These are phyloP conservation scores for Russula dissimulans DNA, from an alignment of 768 basidiomycete genomes.

Conservation along the genomic window DNA sequence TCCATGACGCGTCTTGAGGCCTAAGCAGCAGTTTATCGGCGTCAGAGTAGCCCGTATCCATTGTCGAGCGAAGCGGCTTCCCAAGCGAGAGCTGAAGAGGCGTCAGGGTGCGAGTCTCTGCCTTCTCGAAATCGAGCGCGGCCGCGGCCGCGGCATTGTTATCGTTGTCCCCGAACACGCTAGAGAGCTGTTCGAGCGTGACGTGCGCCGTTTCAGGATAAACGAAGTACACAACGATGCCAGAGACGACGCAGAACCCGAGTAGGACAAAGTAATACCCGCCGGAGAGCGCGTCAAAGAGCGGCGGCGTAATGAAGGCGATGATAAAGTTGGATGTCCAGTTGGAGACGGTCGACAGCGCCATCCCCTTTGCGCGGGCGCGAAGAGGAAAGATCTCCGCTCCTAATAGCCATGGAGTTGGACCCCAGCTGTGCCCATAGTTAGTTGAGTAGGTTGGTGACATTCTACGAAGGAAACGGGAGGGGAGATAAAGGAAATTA, in stretches of 20 bases:
- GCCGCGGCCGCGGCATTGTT: background rate
- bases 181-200: slow-evolving; percentile 42
- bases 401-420: slow-evolving; percentile 26
- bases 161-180: slow-evolving; percentile 37
- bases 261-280: slow-evolving; percentile 46
- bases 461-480: background rate
- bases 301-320: slow-evolving; percentile 46
- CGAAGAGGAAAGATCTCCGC: slow-evolving; percentile 29
- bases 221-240: slow-evolving; percentile 38
- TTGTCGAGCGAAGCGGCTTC: background rate
- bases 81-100: background rate
- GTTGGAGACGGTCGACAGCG: slow-evolving; percentile 26
- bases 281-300: slow-evolving; percentile 41
- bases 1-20: background rate
- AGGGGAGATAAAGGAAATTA: background rate
- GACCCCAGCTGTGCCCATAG: slow-evolving; percentile 25
- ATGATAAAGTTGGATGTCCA: slow-evolving; percentile 33
- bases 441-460: slow-evolving; percentile 7
- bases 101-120: background rate
- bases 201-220: slow-evolving; percentile 41
- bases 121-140: background rate
- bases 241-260: slow-evolving; percentile 37
- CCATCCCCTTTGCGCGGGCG: slow-evolving; percentile 27
- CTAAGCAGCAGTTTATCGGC: background rate
- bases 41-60: background rate